A percentile compares a stretch with the other conserved stretches of the same genome.
Conservation (phyloP, 1,139 yeast species). For the Diutina sp. region DNA sequence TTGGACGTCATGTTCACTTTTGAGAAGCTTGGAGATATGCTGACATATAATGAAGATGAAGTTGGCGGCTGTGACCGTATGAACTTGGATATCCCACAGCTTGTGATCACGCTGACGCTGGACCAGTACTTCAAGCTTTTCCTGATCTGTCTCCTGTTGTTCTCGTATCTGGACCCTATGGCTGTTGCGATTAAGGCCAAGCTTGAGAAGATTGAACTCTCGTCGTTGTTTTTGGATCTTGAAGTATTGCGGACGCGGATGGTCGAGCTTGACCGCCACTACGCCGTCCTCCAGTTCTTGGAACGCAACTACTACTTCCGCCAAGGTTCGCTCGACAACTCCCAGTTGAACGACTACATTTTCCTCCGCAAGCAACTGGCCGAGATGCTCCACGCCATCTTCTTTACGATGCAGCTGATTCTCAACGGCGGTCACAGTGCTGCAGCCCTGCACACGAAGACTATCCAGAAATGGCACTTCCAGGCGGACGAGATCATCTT, state of each 20-base stretch:
- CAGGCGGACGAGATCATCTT: slow-evolving; percentile 9
- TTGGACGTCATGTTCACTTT: slow-evolving; percentile 25
- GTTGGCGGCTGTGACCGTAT: slow-evolving; percentile 9
- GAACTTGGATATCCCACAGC: slow-evolving; percentile 27
- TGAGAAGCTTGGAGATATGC: slow-evolving; percentile 19
- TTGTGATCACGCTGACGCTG: slow-evolving; percentile 27
- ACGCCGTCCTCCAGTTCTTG: slow-evolving; percentile 13
- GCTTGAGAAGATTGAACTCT: slow-evolving; percentile 27
- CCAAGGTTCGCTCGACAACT: slow-evolving; percentile 18
- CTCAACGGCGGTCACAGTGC: slow-evolving; percentile 18
- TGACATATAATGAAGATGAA: slow-evolving; percentile 4
- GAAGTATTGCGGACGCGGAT: slow-evolving; percentile 17
- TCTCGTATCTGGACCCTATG: slow-evolving; percentile 32
- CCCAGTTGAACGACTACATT: slow-evolving; percentile 23
- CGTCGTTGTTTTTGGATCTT: slow-evolving; percentile 30
- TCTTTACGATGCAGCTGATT: slow-evolving; percentile 26
- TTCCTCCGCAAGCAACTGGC: slow-evolving; percentile 16
- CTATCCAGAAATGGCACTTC: slow-evolving; percentile 6
- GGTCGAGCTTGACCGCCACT: slow-evolving; percentile 15
- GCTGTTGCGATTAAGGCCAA: slow-evolving; percentile 21
- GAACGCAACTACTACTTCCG: slow-evolving; percentile 25
- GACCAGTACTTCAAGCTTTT: slow-evolving; percentile 29
- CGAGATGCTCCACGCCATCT: slow-evolving; percentile 22
- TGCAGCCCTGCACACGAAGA: slow-evolving; percentile 1
- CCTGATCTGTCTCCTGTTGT: slow-evolving; percentile 19